These are phyloP conservation scores for Sordariomycetes sp. DNA, from an alignment of 2,329 filamentous ascomycete genomes.

Conservation along the genomic window DNA sequence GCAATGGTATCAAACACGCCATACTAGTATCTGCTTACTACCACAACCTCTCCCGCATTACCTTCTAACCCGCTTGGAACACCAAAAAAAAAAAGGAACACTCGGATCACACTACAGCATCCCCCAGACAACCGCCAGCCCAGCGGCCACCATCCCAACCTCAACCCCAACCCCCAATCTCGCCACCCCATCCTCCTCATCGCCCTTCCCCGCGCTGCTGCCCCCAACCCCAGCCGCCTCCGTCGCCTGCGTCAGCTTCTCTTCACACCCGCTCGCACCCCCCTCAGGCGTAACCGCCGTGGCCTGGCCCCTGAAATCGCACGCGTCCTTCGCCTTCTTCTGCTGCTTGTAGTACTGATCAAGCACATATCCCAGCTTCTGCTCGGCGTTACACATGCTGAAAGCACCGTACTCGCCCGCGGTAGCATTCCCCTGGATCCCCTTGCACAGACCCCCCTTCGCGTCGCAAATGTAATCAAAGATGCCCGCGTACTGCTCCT, in stretches of 20 bases:
- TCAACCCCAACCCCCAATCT: neutral
- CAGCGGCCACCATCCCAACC: neutral
- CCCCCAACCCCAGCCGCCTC: neutral
- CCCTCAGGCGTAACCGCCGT: slow-evolving; percentile 32
- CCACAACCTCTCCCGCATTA: no score
- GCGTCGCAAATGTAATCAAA: slow-evolving; percentile 64
- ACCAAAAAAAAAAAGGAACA: neutral
- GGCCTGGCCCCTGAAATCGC: slow-evolving; percentile 59
- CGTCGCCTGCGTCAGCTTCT: slow-evolving; percentile 46
- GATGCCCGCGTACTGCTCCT: slow-evolving; percentile 48
- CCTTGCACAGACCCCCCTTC: slow-evolving; percentile 42
- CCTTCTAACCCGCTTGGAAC: no score
- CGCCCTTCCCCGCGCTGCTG: neutral
- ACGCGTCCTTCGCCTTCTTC: slow-evolving; percentile 42
- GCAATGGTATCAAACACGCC: no score
- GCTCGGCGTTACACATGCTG: slow-evolving; percentile 58
- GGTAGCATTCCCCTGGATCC: slow-evolving; percentile 54
- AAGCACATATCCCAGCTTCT: slow-evolving; percentile 63
- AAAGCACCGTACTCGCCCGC: slow-evolving; percentile 63
- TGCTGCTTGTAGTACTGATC: slow-evolving; percentile 53
- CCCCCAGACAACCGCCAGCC: neutral
- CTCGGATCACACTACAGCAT: neutral
- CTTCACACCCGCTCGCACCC: slow-evolving; percentile 38
- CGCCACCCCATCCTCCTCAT: neutral
- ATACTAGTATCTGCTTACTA: no score